A percentile compares a stretch with the other conserved stretches of the same genome.
These are phyloP conservation scores for Massariosphaeria phaeospora DNA, from an alignment of 495 filamentous ascomycete genomes.

Conservation along the genomic window DNA sequence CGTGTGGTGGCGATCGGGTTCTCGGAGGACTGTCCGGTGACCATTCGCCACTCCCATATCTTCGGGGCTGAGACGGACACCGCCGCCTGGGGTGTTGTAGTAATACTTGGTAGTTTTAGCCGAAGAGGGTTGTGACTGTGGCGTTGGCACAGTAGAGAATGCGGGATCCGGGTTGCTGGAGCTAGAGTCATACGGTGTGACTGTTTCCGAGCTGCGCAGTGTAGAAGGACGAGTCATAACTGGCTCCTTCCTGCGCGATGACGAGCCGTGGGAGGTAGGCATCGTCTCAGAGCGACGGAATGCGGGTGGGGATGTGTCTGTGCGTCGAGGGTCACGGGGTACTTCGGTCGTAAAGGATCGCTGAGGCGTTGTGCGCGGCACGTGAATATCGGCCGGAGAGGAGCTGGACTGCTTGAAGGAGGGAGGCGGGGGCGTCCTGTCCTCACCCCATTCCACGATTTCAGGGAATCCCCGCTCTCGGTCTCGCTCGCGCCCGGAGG, in stretches of 20 bases:
- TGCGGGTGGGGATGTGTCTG: constrained; percentile 21
- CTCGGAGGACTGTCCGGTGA: constrained; percentile 28
- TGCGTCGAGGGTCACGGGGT: constrained; percentile 21
- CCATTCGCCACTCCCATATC: constrained; percentile 21
- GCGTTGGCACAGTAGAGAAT: constrained; percentile 13
- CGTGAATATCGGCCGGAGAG: constrained; percentile 29
- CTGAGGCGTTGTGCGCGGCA: constrained; percentile 18
- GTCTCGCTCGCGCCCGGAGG: constrained; percentile 27
- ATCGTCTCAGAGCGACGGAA: constrained; percentile 35
- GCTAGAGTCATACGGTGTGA: constrained; percentile 21
- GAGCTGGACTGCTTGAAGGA: constrained; percentile 28
- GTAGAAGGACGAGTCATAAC: constrained; percentile 5
- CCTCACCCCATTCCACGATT: constrained; percentile 33
- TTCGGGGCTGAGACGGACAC: constrained; percentile 11
- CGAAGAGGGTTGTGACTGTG: constrained; percentile 5
- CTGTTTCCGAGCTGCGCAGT: constrained; percentile 24
- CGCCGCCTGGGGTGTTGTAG: constrained; percentile 16
- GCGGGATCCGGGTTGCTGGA: constrained; percentile 18
- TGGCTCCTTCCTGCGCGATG: constrained; percentile 26
- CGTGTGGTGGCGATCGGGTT: constrained; percentile 23
- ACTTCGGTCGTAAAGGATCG: constrained; percentile 27
- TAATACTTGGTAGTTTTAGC: constrained; percentile 20
- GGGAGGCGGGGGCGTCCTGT: constrained; percentile 15
- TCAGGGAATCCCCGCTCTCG: constrained; percentile 30
- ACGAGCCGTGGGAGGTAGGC: constrained; percentile 18